Evolutionary conservation across 1,284 basidiomycete species (phyloP).

Genomic region (Fomes fomentarius): DNA sequence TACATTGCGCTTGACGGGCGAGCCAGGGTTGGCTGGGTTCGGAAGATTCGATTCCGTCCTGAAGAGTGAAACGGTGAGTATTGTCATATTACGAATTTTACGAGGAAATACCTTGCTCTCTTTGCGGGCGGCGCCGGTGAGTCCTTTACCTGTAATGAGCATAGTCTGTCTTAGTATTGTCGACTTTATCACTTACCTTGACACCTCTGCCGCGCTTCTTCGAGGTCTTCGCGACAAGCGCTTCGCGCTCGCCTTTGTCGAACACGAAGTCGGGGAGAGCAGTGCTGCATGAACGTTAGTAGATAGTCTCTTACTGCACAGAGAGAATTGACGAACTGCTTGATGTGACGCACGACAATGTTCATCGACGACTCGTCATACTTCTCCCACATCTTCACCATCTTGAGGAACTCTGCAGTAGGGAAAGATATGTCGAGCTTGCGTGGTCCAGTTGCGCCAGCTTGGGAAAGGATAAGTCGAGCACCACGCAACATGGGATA

Average conservation of each 20-base stretch:
- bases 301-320: constrained; percentile 2
- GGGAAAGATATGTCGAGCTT: constrained; percentile 97
- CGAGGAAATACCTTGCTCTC: constrained; percentile 13
- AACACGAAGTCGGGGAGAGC: constrained; percentile 83
- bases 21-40: constrained; percentile 3
- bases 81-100: background rate
- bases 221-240: background rate
- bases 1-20: constrained; percentile 3
- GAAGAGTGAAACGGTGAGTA: background rate
- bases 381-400: constrained; percentile 96
- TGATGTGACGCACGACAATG: constrained; percentile 92
- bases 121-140: constrained; percentile 21
- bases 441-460: constrained; percentile 67
- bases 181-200: constrained; percentile 15
- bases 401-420: constrained; percentile 91
- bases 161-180: background rate
- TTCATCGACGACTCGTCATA: constrained; percentile 94
- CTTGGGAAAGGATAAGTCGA: constrained; percentile 42
- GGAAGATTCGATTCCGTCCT: constrained; percentile 14
- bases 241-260: constrained; percentile 69
- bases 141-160: constrained; percentile 15
- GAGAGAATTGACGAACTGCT: constrained; percentile 62
- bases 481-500: constrained; percentile 32
- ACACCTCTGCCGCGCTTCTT: constrained; percentile 18
- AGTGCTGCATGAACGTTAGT: constrained; percentile 47